Percentiles rank a stretch among this genome's conserved stretches.
phyloP scores from a whole-genome alignment of 2,329 filamentous ascomycete genomes.

The Colletotrichum somersetense region DNA sequence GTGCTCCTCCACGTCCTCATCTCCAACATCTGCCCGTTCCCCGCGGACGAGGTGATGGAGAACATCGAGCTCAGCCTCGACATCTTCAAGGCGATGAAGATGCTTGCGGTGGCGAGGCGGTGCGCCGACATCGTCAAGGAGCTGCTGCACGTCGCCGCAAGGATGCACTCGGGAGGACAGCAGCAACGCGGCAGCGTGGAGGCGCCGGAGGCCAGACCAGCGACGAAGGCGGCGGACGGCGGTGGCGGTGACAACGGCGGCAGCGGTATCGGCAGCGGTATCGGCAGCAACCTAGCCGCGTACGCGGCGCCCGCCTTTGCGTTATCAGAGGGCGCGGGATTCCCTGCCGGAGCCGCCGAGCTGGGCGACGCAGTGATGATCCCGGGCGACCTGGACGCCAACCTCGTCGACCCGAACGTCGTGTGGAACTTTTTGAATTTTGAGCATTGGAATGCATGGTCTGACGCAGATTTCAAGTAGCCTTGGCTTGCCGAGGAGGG shows the following conservation, averaged over 20 bases:
- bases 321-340: not conserved
- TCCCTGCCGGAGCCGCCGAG: conserved; percentile 1
- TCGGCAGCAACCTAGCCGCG: not conserved
- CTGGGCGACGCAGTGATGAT: conserved; percentile 26
- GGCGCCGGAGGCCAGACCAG: not conserved
- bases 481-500: too few relatives aligned
- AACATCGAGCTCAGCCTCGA: conserved; percentile 39
- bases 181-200: not conserved
- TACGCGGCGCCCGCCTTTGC: conserved; percentile 17
- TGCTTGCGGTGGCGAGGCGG: conserved; percentile 36
- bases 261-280: too few relatives aligned
- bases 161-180: not conserved
- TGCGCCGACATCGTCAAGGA: conserved; percentile 39
- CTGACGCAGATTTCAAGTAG: conserved; percentile 33
- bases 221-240: not conserved
- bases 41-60: conserved; percentile 32
- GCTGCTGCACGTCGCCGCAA: conserved; percentile 28
- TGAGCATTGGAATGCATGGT: conserved; percentile 40
- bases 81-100: conserved; percentile 41
- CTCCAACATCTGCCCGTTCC: conserved; percentile 35
- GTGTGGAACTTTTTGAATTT: conserved; percentile 42
- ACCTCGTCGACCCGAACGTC: conserved; percentile 38
- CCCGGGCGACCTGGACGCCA: conserved; percentile 34
- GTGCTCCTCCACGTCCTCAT: conserved; percentile 38
- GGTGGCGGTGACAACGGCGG: not conserved